Evolutionary conservation across 2,329 filamentous ascomycete species (phyloP), one percentile per base, ranked within the genome.

Genomic region (Ophiostoma sp.): DNA sequence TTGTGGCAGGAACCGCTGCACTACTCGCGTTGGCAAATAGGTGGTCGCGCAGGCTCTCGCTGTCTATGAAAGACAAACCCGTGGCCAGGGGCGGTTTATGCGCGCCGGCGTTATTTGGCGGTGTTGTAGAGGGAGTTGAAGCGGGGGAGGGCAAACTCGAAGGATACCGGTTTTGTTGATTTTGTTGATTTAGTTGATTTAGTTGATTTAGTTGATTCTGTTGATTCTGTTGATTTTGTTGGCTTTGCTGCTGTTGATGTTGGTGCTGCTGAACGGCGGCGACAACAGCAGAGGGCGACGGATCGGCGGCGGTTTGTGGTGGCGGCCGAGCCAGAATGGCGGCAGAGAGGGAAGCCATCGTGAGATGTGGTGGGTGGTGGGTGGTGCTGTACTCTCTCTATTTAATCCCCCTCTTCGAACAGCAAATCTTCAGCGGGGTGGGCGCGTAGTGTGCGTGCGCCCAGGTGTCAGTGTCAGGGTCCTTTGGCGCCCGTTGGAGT

Each of bases 1-100:
- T 11, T 4, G 50, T 22, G 1, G n/a, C 6, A 2, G 50, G 17
- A 31, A 39, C 64, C 36, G 55, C 64, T 63, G 39, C 71, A 39
- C 48, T 39, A 25, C 55, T 22, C 1, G 22, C 17, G 50, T 2
- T 33, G 69, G 36, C 69, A 55, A 52, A 74, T 15, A 72, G 31
- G 48, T 66, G 66, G 59, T 74, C 73, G 39, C 73, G 73, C 48
- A 74, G 61, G 59, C 59, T 70, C 45, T 69, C 73, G 57, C 68
- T 63, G 73, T 74, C 57, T 50, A 63, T 39, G 17, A 61, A 25
- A 9, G 39, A 31, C 33, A 12, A 22, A 42, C 15, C n/a, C 22
- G 31, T 28, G 9, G 19, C 2, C 6, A 28, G 19, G 69, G 9
- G 39, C 12, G 39, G 22, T 33, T 28, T 22, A 4, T 57, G 68